These are phyloP conservation scores for Senecio squalidus DNA, from an alignment of 140 eudicot genomes.

Conservation along the genomic window DNA sequence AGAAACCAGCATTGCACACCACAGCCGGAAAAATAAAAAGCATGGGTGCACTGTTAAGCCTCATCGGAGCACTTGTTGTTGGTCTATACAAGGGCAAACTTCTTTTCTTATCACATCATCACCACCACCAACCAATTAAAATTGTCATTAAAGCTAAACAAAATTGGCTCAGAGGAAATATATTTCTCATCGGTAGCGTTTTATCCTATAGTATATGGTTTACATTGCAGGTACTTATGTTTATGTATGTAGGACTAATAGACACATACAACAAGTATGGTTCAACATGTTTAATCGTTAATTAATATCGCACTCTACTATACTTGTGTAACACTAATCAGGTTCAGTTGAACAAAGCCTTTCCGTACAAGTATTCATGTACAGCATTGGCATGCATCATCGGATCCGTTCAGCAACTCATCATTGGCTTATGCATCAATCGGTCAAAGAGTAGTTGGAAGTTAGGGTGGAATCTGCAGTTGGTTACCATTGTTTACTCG, in stretches of 20 bases:
- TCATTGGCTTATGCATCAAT: neutral
- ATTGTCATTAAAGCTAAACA: neutral
- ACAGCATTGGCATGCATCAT: slow-evolving; percentile 2
- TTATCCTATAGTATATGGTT: neutral
- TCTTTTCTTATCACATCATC: neutral
- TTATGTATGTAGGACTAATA: too few relatives aligned
- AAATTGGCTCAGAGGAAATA: neutral
- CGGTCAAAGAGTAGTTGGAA: neutral
- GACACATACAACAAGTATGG: too few relatives aligned
- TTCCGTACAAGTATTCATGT: slow-evolving; percentile 4
- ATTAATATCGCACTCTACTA: too few relatives aligned
- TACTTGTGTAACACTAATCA: too few relatives aligned
- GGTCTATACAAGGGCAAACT: slow-evolving; percentile 3
- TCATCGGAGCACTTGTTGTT: neutral
- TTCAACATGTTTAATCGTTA: too few relatives aligned
- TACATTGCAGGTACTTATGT: slow-evolving; percentile 1
- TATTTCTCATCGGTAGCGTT: slow-evolving; percentile 4
- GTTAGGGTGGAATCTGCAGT: slow-evolving; percentile 6
- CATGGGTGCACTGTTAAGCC: slow-evolving; percentile 1
- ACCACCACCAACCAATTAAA: neutral
- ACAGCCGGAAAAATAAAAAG: neutral
- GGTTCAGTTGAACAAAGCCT: neutral
- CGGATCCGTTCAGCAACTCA: neutral
- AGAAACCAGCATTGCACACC: neutral
- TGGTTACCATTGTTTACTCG: neutral